Base-by-base conservation (phyloP, 352 stramenopile species). In the Blastocystis hominis region DNA sequence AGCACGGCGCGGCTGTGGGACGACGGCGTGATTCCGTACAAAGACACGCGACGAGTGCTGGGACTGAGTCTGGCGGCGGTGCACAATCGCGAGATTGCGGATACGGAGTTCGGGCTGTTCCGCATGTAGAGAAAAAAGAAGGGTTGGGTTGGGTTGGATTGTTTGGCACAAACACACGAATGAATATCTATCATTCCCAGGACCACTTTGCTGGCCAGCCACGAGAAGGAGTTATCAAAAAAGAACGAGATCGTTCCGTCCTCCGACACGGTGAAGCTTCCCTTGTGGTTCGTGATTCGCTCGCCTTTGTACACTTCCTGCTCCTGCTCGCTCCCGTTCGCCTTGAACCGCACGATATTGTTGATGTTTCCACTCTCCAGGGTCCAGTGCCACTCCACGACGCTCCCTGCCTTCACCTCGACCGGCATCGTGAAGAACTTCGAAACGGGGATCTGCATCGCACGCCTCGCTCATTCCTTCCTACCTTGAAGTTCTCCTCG, bases 1-100 rank as follows among this genome's bases (percentile, higher is more conserved):
- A 96, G 94, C 42, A 97, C 93, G 17, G 95, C 95, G 3, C 92
- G 95, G 40, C 91, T 98, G 40, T 98, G 96, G 96, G 96, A 98
- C 90, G 96, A 98, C 91, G 96, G 96, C 42, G 95, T 99, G 63
- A 98, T 99, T 89, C 92, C 97, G 76, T 94, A 96, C 1, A 94
- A 94, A 86, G 94, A 98, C 81, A 98, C 95, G 20, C 90, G 93
- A 63, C 93, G 94, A 76, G 91, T 95, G 40, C 88, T 95, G 24
- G 93, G 92, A 40, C 86, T 95, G 47, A 94, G 92, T 62, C 36
- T 80, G 46, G 46, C 70, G 4, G 53, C 38, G 62, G 20, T 80
- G 13, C 70, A 80, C 20, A 50, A 64, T 3, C 4, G 20, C 15
- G 30, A n/a, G 30, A 80, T 80, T 0, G 70, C 62, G 34, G 70